phyloP scores from a whole-genome alignment of 768 basidiomycete genomes.

The Kwoniella bestiolae region DNA sequence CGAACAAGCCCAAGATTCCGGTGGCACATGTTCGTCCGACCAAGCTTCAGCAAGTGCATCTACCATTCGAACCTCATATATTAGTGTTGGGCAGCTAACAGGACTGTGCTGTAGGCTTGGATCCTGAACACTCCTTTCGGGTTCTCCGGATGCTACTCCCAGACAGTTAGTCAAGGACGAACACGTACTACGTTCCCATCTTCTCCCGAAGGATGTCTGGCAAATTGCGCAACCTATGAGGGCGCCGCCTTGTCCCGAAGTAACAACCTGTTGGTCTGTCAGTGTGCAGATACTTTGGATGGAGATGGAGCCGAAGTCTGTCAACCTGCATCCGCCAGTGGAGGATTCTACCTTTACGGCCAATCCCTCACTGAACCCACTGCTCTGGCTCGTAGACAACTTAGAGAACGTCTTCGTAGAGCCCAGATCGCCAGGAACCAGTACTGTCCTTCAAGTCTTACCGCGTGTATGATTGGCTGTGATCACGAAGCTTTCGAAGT shows the following conservation, averaged over 20 bases:
- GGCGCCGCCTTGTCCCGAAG: not conserved
- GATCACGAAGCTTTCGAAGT: conserved; percentile 16
- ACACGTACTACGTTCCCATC: not conserved
- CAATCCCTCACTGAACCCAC: not conserved
- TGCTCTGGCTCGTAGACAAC: not conserved
- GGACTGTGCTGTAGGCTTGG: not conserved
- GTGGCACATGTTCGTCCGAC: not conserved
- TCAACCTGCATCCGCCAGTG: not conserved
- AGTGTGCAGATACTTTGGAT: not conserved
- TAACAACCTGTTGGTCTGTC: not conserved
- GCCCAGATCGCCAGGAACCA: not conserved
- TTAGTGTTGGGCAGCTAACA: not conserved
- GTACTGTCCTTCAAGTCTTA: conserved; percentile 7
- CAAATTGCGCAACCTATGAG: not conserved
- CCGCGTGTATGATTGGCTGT: not conserved
- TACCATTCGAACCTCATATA: not conserved
- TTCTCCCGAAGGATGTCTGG: not conserved
- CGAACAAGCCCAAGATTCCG: not conserved
- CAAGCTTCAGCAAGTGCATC: conserved; percentile 4
- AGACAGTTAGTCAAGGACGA: not conserved
- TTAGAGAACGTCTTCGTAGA: not conserved
- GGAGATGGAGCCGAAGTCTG: not conserved
- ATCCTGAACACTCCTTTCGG: not conserved
- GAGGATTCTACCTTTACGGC: not conserved
- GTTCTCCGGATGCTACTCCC: not conserved